These are phyloP conservation scores for Mariannaea elegans DNA, from an alignment of 2,329 filamentous ascomycete species.

Conservation along the genomic window DNA sequence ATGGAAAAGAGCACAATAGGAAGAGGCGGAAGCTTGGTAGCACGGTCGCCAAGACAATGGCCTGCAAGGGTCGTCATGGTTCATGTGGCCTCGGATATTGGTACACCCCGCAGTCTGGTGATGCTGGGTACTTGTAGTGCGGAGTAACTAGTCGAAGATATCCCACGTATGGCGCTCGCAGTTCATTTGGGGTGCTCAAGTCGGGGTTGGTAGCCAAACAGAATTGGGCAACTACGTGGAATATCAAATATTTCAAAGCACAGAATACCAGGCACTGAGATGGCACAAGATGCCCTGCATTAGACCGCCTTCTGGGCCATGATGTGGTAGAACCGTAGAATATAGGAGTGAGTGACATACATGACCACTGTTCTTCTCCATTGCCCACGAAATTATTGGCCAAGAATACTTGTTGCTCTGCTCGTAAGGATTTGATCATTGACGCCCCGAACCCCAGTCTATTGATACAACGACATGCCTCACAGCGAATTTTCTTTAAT, in stretches of 20 bases:
- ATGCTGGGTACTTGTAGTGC: background rate
- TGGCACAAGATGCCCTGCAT: no score
- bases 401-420: background rate
- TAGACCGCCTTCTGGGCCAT: no score
- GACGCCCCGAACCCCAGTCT: constrained; percentile 35
- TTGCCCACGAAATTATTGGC: background rate
- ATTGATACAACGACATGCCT: constrained; percentile 32
- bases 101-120: no score
- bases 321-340: background rate
- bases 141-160: constrained; percentile 26
- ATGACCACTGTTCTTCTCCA: background rate
- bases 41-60: background rate
- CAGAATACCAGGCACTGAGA: no score
- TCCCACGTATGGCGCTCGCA: constrained; percentile 35
- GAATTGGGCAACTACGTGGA: no score
- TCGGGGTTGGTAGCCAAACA: no score
- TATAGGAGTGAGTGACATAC: background rate
- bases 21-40: background rate
- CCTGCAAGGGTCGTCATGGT: background rate
- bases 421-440: constrained; percentile 25
- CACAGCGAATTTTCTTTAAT: constrained; percentile 26
- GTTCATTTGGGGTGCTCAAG: no score
- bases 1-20: background rate
- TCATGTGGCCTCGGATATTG: no score
- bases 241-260: background rate